Evolutionary conservation across 306 rosid species (phyloP).

Genomic region (Begonia peltatifolia): DNA sequence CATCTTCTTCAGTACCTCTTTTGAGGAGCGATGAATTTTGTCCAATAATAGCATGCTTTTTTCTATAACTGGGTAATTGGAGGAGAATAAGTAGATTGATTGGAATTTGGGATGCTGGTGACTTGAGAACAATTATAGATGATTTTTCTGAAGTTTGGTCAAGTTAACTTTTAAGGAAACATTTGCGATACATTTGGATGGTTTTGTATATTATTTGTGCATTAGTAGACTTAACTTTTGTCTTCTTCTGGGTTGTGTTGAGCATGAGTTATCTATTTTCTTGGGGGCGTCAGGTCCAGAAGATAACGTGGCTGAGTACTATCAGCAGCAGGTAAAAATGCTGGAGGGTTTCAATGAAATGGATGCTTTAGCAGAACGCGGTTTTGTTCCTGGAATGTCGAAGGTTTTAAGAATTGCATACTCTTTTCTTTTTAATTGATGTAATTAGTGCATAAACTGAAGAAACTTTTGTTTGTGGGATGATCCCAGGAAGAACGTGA

Average conservation of each 20-base stretch:
- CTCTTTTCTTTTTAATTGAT: not conserved
- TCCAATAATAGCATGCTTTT: too few species aligned
- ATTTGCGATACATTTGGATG: too few species aligned
- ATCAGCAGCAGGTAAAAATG: slow-evolving; percentile 92
- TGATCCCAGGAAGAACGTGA: slow-evolving; percentile 74
- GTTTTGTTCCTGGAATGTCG: slow-evolving; percentile 85
- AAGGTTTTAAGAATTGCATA: slow-evolving; percentile 29
- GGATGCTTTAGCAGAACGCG: slow-evolving; percentile 82
- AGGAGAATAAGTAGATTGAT: too few species aligned
- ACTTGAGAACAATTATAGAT: too few species aligned
- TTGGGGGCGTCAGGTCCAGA: slow-evolving; percentile 50
- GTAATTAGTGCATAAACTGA: not conserved
- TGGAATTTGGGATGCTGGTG: too few species aligned
- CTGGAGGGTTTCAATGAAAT: slow-evolving; percentile 94
- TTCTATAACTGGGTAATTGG: too few species aligned
- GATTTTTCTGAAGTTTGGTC: too few species aligned
- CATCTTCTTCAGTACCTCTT: too few species aligned
- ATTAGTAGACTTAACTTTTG: too few species aligned
- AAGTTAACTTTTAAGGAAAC: too few species aligned
- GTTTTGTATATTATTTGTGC: too few species aligned
- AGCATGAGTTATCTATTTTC: not conserved
- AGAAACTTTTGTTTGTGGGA: slow-evolving; percentile 10
- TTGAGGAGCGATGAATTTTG: too few species aligned
- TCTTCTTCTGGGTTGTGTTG: not conserved
- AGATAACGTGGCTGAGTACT: slow-evolving; percentile 83